Evolutionary conservation across 495 filamentous ascomycete genomes (phyloP).

Genomic region (Pyrenopolyporus hunteri): DNA sequence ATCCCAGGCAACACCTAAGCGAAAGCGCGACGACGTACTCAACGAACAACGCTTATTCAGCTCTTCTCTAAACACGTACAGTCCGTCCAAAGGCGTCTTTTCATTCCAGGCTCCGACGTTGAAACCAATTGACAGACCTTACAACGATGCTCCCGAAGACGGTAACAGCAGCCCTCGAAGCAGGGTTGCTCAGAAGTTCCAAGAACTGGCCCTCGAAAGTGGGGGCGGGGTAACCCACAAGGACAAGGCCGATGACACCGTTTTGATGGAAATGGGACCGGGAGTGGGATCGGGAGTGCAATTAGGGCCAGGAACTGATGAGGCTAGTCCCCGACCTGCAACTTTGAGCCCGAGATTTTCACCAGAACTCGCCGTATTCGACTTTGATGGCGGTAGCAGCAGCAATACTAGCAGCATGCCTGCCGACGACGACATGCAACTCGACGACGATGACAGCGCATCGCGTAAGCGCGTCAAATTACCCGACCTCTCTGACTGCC

Average conservation of each 20-base stretch:
- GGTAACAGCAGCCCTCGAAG: conserved; percentile 64
- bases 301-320: conserved; percentile 16
- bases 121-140: conserved; percentile 32
- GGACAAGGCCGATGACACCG: conserved; percentile 39
- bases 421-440: conserved; percentile 34
- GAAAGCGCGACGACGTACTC: conserved; percentile 50
- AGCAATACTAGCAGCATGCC: conserved; percentile 7
- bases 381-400: conserved; percentile 36
- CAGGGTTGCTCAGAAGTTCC: conserved; percentile 67
- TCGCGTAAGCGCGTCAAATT: conserved; percentile 49
- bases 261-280: conserved; percentile 14
- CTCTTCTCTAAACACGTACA: conserved; percentile 22
- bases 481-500: conserved; percentile 29
- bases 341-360: conserved; percentile 34
- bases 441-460: conserved; percentile 35
- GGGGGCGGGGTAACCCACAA: conserved; percentile 48
- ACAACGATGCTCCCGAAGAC: conserved; percentile 40
- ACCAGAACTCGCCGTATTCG: conserved; percentile 23
- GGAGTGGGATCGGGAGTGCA: conserved; percentile 8
- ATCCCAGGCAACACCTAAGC: conserved; percentile 52
- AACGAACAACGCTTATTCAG: conserved; percentile 28
- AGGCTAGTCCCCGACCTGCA: conserved; percentile 19
- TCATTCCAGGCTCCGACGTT: conserved; percentile 45
- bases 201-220: conserved; percentile 63
- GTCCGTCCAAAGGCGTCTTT: conserved; percentile 36